Conservation (phyloP, 345 rosid genomes). For the Eucalyptus tenuipes region DNA sequence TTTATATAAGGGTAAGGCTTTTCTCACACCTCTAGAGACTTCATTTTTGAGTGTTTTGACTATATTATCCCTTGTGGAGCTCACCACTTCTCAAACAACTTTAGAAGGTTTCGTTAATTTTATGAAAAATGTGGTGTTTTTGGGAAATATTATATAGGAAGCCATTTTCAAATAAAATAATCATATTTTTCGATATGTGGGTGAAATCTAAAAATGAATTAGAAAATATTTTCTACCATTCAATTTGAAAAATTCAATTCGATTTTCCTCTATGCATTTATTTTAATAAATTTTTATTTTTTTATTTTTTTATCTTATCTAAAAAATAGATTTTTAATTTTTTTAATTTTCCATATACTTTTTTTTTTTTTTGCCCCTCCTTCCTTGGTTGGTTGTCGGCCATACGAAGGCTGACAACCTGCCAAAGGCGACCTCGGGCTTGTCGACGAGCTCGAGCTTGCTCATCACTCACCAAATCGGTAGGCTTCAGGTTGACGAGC, state of each 20-base stretch:
- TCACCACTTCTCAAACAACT: no score
- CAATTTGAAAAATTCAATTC: fast-evolving
- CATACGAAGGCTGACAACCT: fast-evolving
- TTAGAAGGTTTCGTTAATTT: fast-evolving
- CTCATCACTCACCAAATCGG: fast-evolving
- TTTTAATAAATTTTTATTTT: no score
- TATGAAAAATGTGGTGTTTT: fast-evolving
- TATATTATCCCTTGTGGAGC: fast-evolving
- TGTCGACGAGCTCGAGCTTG: fast-evolving
- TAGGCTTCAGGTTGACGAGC: fast-evolving
- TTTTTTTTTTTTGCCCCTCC: fast-evolving
- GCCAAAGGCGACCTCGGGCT: no score
- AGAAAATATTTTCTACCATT: fast-evolving
- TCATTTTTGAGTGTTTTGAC: no score
- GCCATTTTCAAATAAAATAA: no score
- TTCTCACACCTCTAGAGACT: fast-evolving
- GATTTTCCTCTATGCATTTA: no score
- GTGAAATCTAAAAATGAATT: no score
- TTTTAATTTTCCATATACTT: no score
- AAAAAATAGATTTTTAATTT: fast-evolving
- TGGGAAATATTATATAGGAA: no score
- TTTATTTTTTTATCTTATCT: no score
- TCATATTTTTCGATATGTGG: fast-evolving
- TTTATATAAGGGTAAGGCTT: no score
- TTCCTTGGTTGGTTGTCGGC: fast-evolving